Percentiles rank a stretch among this genome's conserved stretches.
Evolutionary conservation across 1,284 basidiomycete species (phyloP).

Genomic region (Rhodotorula sp.): DNA sequence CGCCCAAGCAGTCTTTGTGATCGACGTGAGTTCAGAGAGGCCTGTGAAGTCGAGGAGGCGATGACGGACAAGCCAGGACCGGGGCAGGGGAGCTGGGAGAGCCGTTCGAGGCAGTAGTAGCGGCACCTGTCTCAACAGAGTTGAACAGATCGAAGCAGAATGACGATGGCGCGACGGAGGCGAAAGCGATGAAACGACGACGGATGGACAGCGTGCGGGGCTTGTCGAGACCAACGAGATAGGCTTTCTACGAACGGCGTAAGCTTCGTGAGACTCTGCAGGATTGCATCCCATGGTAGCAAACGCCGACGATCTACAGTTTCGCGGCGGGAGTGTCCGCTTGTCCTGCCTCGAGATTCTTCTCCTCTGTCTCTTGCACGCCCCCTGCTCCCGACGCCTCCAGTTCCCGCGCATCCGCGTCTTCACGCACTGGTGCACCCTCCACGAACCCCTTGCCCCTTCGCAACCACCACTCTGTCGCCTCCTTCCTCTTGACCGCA

Average conservation of each 20-base stretch:
- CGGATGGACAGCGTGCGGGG: not conserved
- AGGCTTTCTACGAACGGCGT: too few relatives aligned
- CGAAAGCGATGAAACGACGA: not conserved
- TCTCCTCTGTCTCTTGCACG: not conserved
- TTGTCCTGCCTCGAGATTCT: not conserved
- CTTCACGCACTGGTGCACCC: not conserved
- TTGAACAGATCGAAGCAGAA: not conserved
- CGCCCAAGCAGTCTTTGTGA: not conserved
- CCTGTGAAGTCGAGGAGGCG: not conserved
- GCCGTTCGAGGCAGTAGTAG: too few relatives aligned
- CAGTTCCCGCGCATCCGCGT: not conserved
- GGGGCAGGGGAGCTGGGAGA: too few relatives aligned
- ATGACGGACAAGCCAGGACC: not conserved
- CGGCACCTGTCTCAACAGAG: too few relatives aligned
- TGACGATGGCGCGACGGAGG: not conserved
- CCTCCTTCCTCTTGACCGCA: slow-evolving; percentile 41
- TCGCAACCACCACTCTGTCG: slow-evolving; percentile 40
- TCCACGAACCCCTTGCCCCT: slow-evolving; percentile 16
- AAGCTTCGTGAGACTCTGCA: too few relatives aligned
- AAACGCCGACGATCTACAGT: not conserved
- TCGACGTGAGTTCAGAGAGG: not conserved
- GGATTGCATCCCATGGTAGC: not conserved
- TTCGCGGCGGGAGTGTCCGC: not conserved
- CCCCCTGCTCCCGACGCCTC: not conserved
- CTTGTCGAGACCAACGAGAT: not conserved